Conservation (phyloP, 106 monocot species). For the Dendrobium chrysotoxum region DNA sequence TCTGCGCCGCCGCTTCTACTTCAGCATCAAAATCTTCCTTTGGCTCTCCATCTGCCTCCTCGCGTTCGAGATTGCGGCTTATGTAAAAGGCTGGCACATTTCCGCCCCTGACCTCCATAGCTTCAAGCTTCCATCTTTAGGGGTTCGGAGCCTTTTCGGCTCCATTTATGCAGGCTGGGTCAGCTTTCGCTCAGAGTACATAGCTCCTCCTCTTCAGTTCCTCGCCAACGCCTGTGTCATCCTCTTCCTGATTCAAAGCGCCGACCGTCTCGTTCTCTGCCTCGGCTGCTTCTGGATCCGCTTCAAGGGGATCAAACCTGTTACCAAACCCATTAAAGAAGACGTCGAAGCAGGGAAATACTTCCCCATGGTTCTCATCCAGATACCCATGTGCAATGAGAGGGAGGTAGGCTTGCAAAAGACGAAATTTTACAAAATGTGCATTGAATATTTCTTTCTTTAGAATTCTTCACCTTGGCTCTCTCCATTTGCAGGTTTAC, state of each 20-base stretch:
- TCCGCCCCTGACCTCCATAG: conserved; percentile 36
- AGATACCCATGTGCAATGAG: conserved; percentile 29
- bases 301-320: conserved; percentile 59
- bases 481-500: conserved; percentile 51
- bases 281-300: conserved; percentile 87
- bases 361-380: conserved; percentile 89
- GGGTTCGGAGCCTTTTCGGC: conserved; percentile 33
- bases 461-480: not conserved
- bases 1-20: conserved; percentile 50
- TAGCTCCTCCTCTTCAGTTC: conserved; percentile 81
- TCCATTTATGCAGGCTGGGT: conserved; percentile 62
- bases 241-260: conserved; percentile 89
- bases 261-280: conserved; percentile 71
- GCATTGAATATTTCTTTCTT: not conserved
- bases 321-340: conserved; percentile 14
- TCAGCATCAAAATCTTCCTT: conserved; percentile 56
- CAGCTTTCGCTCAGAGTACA: conserved; percentile 44
- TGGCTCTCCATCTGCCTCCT: conserved; percentile 57
- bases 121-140: conserved; percentile 22
- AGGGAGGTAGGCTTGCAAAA: conserved; percentile 44
- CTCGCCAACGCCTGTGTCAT: conserved; percentile 70
- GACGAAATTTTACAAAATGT: not conserved
- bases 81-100: conserved; percentile 65
- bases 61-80: conserved; percentile 63
- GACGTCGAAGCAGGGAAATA: conserved; percentile 22